phyloP scores from a whole-genome alignment of 2,329 filamentous ascomycete genomes.

The Monilinia vaccinii-corymbosi region DNA sequence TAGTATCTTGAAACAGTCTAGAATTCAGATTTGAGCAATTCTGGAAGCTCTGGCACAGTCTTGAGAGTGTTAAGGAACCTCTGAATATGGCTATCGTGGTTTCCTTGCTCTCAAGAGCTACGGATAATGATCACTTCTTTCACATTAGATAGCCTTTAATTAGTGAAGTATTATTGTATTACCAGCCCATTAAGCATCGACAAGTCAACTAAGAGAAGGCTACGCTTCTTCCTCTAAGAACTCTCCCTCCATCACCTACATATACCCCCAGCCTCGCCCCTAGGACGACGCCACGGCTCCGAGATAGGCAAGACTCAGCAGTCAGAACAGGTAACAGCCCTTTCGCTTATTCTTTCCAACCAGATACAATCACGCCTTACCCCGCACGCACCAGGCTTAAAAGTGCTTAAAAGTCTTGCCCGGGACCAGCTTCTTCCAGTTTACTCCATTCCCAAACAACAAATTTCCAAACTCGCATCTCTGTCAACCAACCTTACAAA shows the following conservation, averaged over 20 bases:
- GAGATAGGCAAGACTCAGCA: background rate
- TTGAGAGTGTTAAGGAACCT: fast-evolving
- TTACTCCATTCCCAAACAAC: background rate
- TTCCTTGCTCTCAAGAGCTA: fast-evolving
- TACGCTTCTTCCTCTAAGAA: background rate
- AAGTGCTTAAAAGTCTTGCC: background rate
- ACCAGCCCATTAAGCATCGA: background rate
- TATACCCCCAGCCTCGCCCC: background rate
- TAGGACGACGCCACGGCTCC: background rate
- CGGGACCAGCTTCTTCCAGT: background rate
- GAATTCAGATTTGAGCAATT: background rate
- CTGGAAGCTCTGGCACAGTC: background rate
- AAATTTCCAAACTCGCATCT: background rate
- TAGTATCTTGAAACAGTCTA: background rate
- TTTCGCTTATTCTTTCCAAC: background rate
- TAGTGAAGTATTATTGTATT: background rate
- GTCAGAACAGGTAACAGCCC: background rate
- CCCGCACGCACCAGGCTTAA: background rate
- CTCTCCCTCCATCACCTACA: too few relatives aligned
- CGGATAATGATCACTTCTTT: background rate
- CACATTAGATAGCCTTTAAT: background rate
- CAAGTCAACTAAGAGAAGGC: background rate
- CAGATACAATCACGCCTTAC: background rate
- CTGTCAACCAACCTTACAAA: background rate
- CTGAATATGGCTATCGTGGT: fast-evolving